These are phyloP conservation scores for Oehlia diaphana DNA, from an alignment of 192 early-diverging fungal species.

Conservation along the genomic window DNA sequence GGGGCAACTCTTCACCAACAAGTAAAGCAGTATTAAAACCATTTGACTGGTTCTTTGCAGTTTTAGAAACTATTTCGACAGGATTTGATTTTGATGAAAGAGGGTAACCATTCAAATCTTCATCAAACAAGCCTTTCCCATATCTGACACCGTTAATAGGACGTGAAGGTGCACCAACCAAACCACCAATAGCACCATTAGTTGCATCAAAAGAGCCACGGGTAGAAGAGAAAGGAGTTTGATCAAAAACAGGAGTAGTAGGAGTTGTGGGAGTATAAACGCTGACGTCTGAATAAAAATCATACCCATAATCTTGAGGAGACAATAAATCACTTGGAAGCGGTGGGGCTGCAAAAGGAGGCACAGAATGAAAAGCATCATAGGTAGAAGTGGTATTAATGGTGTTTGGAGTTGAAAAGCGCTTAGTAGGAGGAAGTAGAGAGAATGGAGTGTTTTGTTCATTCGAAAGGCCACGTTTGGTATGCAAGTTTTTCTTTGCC, in stretches of 20 bases:
- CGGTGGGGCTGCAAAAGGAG: conserved; percentile 40
- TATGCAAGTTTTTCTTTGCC: conserved; percentile 98
- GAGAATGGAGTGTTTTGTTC: conserved; percentile 36
- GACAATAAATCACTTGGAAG: conserved; percentile 59
- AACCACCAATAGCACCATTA: conserved; percentile 36
- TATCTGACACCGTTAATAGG: conserved; percentile 21
- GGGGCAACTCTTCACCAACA: conserved; percentile 45
- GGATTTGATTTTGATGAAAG: conserved; percentile 48
- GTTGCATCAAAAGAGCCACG: conserved; percentile 41
- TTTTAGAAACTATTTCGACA: conserved; percentile 33
- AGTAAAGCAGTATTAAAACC: conserved; percentile 49
- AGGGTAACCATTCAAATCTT: conserved; percentile 39
- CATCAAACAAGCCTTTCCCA: conserved; percentile 43
- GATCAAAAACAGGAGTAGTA: conserved; percentile 46
- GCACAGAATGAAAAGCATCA: conserved; percentile 44
- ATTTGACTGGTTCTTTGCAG: conserved; percentile 34
- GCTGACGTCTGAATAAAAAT: conserved; percentile 53
- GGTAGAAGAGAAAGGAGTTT: conserved; percentile 33
- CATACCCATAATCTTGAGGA: conserved; percentile 54
- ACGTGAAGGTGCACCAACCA: conserved; percentile 31
- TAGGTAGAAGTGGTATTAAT: conserved; percentile 32
- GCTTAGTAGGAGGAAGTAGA: conserved; percentile 14
- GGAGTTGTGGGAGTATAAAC: conserved; percentile 41
- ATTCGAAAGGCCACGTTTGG: conserved; percentile 75
- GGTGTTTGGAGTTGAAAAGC: conserved; percentile 24